phyloP scores from a whole-genome alignment of 495 filamentous ascomycete species.

The Penicillium mononematosum region DNA sequence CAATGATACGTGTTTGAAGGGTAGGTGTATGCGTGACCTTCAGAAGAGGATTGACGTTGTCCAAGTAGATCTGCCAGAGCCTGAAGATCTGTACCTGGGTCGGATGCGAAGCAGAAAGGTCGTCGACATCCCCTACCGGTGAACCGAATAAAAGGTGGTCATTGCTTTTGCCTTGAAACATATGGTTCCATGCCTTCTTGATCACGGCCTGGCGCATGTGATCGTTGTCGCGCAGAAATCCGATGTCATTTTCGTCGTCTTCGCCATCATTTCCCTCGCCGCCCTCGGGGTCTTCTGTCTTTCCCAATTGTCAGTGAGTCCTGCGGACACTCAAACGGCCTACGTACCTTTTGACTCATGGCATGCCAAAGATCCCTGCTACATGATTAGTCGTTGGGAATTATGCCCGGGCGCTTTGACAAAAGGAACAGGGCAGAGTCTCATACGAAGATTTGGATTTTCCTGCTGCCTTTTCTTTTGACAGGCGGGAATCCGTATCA shows the following conservation, averaged over 20 bases:
- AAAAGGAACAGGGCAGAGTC: neutral
- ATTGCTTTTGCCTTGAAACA: neutral
- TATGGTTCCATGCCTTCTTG: neutral
- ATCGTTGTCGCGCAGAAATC: neutral
- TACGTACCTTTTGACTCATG: neutral
- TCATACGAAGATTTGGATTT: neutral
- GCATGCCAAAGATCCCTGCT: neutral
- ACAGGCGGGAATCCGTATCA: neutral
- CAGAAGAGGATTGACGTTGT: conserved; percentile 49
- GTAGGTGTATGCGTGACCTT: conserved; percentile 51
- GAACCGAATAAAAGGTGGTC: conserved; percentile 19
- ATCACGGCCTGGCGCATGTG: neutral
- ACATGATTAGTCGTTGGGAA: neutral
- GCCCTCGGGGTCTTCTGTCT: neutral
- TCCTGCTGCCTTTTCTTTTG: neutral
- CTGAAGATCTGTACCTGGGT: conserved; percentile 31
- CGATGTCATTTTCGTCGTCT: neutral
- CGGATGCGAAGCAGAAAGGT: conserved; percentile 17
- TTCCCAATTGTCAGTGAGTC: neutral
- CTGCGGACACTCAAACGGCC: neutral
- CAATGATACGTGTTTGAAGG: conserved; percentile 36
- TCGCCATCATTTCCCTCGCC: neutral
- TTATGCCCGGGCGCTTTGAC: neutral
- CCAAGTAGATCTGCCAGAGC: conserved; percentile 47
- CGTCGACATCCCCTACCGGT: neutral